Conservation (phyloP, 1,139 yeast species). For the Protomyces macrosporus region DNA sequence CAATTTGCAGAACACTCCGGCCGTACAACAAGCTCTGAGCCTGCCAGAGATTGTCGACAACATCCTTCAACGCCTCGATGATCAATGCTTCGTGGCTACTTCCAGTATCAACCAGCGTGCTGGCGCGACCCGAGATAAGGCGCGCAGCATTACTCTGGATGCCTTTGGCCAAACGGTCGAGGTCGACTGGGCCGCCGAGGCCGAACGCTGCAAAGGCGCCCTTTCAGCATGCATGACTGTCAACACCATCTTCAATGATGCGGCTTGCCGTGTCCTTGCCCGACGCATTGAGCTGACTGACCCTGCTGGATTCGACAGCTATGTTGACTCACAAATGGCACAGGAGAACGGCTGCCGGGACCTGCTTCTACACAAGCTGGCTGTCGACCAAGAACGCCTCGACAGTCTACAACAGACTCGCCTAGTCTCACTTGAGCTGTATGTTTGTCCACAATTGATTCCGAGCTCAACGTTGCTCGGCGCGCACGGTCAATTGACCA, state of each 20-base stretch:
- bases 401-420: constrained; percentile 33
- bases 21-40: not conserved
- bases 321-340: not conserved
- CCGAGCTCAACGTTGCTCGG: constrained; percentile 51
- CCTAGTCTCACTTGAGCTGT: constrained; percentile 67
- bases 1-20: not conserved
- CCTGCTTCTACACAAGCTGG: constrained; percentile 6
- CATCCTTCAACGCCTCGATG: constrained; percentile 2
- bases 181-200: not conserved
- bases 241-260: not conserved
- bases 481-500: constrained; percentile 45
- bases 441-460: constrained; percentile 67
- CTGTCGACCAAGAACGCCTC: constrained; percentile 3
- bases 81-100: not conserved
- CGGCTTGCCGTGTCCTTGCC: constrained; percentile 2
- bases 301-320: not conserved
- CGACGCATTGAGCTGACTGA: not conserved
- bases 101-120: not conserved
- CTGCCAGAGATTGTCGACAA: constrained; percentile 16
- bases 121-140: not conserved
- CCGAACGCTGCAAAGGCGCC: not conserved
- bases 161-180: not conserved
- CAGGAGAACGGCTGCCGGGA: constrained; percentile 15
- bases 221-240: constrained; percentile 17
- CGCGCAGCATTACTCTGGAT: not conserved